Base-by-base conservation (phyloP, 2,329 filamentous ascomycete species). In the Aspergillus sp. region DNA sequence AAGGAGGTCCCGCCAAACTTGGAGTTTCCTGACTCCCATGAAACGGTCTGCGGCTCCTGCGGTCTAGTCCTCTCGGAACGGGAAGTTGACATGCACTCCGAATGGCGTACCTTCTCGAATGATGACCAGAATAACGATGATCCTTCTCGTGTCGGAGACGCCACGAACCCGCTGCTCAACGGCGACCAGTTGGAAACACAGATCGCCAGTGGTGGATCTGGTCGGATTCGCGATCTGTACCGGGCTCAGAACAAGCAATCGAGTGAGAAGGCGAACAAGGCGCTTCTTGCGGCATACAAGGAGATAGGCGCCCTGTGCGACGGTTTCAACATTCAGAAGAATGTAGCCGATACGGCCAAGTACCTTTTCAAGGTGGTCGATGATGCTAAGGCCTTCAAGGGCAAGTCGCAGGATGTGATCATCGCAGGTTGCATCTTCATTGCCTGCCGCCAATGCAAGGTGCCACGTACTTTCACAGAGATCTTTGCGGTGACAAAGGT, bases 21-120 rank as follows among this genome's bases (percentile, higher is more conserved):
- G 33, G 80, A 93, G 41, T 93, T 97, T 64, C 93, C 97, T 65
- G 93, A 91, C 64, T 89, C 89, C 4, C 86, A 83, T 54, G 93
- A 98, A 67, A 87, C 94, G 65, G 88, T 98, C 46, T 98, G 93
- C 65, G 86, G 80, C 48, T 88, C 85, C 51, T 98, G 93, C 61
- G 93, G 93, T 34, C 77, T 96, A 32, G 93, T 98, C 4, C 79
- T 98, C 29, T 86, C 86, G 50, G 86, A 91, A 61, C 85, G 88
- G 55, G 89, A 93, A 65, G 90, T 98, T 62, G 94, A 98, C 65
- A 94, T 88, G 51, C 86, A 94, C 52, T 95, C 89, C 42, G 93
- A 98, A 73, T 98, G 93, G 93, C 88, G 93, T 65, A 98, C 93
- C 1, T 98, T 98, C 72, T 89, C 90, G 64, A 97, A 97, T 65